Conservation (phyloP, 2,329 filamentous ascomycete genomes). For the Aspergillus versicolor region DNA sequence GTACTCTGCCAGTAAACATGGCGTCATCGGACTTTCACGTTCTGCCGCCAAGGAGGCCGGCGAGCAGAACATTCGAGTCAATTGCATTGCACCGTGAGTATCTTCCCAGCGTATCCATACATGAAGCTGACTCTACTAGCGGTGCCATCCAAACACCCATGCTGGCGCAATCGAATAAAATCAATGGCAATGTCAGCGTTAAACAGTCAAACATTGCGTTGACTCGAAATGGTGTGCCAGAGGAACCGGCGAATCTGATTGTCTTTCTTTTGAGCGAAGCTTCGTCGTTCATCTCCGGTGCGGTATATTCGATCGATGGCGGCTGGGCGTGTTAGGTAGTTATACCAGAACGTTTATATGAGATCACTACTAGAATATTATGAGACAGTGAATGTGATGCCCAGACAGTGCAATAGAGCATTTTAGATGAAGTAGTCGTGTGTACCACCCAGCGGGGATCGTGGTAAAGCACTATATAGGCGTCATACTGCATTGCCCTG, state of each 20-base stretch:
- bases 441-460: too few relatives aligned
- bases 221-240: not conserved
- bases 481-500: too few relatives aligned
- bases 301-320: not conserved
- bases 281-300: not conserved
- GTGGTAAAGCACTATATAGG: too few relatives aligned
- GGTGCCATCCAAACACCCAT: not conserved
- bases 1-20: constrained; percentile 4
- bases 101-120: not conserved
- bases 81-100: not conserved
- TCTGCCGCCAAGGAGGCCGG: not conserved
- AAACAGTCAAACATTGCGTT: not conserved
- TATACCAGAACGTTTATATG: not conserved
- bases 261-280: constrained; percentile 2
- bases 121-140: not conserved
- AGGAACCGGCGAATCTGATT: not conserved
- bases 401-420: too few relatives aligned
- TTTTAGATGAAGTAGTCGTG: too few relatives aligned
- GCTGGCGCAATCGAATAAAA: not conserved
- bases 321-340: not conserved
- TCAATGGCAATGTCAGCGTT: not conserved
- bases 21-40: not conserved
- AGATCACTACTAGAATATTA: not conserved
- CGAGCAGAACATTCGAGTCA: not conserved
- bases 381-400: too few relatives aligned